Base-by-base conservation (phyloP, 495 filamentous ascomycete genomes). In the Letharia columbiana region DNA sequence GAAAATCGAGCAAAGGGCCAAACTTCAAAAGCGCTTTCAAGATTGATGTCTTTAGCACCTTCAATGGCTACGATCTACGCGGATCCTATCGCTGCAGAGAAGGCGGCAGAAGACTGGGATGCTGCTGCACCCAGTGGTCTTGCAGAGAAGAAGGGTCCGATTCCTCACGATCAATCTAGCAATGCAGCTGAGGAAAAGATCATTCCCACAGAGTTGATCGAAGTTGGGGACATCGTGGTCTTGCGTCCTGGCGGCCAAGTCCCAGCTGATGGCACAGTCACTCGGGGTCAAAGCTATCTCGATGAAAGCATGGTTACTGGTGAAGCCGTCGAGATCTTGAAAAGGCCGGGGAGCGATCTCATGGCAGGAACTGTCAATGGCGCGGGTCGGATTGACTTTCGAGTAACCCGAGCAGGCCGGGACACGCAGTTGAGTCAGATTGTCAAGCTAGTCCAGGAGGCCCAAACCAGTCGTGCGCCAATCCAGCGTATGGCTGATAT, bases 221-320 rank as follows among this genome's bases (percentile, higher is more conserved):
- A 98, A 71, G 90, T 96, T 3, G 91, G 91, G 39, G 94, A 99
- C 71, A 86, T 98, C 61, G 91, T 99, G 60, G 84, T 98, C 63
- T 83, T 99, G 17, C 89, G 89, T 61, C 94, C 94, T 2, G 94
- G 94, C 62, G 95, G 98, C 75, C 98, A 97, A 75, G 91, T 99
- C 60, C 92, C 94, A 4, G 95, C 93, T 0, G 94, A 99, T 74
- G 94, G 94, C 31, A 82, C 84, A 44, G 85, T 99, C 59, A 90
- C 91, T 56, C 82, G 87, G 39, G 94, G 94, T 13, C 91, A 97
- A 76, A 92, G 90, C 35, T 96, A 93, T 72, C 85, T 98, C 50
- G 91, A 99, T 71, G 94, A 99, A 74, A 96, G 91, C 72, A 98
- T 98, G 95, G 92, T 99, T 50, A 99, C 95, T 17, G 94, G 94